phyloP scores from a whole-genome alignment of 2,329 filamentous ascomycete species.

The Dryadomyces quercivorus region DNA sequence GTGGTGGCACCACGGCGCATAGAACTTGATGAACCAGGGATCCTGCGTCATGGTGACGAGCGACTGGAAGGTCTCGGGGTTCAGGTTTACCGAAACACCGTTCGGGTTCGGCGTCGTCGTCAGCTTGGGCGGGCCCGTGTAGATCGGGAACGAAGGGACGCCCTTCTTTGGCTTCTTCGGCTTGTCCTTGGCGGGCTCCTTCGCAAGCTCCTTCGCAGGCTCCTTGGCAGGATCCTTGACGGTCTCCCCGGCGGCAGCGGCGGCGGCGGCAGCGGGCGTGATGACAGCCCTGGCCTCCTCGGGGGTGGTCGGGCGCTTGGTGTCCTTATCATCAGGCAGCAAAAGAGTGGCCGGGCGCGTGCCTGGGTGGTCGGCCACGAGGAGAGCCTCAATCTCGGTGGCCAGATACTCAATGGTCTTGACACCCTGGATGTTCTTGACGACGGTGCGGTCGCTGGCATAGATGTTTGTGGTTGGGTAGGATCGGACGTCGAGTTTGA shows the following conservation, averaged over 20 bases:
- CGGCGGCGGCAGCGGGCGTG: background rate
- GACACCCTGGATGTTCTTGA: constrained; percentile 51
- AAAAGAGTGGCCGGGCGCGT: constrained; percentile 57
- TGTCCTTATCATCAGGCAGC: constrained; percentile 61
- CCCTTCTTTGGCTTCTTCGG: constrained; percentile 10
- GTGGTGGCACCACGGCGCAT: constrained; percentile 93
- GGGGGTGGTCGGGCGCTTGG: constrained; percentile 21
- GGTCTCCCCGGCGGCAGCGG: background rate
- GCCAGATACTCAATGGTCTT: constrained; percentile 42
- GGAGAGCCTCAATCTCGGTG: constrained; percentile 57
- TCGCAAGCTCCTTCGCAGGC: constrained; percentile 1
- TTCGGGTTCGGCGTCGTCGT: constrained; percentile 55
- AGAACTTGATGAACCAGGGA: constrained; percentile 98
- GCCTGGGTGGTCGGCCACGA: constrained; percentile 71
- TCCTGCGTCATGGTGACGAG: constrained; percentile 78
- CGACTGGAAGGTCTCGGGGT: constrained; percentile 74
- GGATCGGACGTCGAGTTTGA: constrained; percentile 49
- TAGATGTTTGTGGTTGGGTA: constrained; percentile 73
- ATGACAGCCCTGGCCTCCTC: constrained; percentile 16
- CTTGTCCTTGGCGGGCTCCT: constrained; percentile 4
- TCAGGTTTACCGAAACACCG: constrained; percentile 64
- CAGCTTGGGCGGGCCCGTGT: constrained; percentile 36
- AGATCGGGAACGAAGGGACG: constrained; percentile 5
- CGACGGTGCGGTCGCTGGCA: constrained; percentile 55
- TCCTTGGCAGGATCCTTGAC: background rate